A percentile compares a stretch with the other conserved stretches of the same genome.
Evolutionary conservation across 495 filamentous ascomycete genomes (phyloP).

Genomic region (Talaromyces wortmannii): DNA sequence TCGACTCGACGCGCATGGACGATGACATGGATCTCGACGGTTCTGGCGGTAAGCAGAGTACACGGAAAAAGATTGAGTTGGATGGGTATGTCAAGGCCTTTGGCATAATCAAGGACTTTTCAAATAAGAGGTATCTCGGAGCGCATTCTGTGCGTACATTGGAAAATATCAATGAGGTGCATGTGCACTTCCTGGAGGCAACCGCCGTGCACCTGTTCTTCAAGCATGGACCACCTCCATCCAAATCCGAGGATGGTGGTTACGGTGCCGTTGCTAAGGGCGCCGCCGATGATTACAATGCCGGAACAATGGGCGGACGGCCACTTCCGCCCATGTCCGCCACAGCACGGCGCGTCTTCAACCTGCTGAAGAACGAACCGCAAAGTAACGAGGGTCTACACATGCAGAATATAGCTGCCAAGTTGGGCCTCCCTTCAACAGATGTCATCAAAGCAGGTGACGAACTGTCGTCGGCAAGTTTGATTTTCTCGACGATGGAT

Average conservation of each 20-base stretch:
- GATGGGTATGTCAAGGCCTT: slow-evolving; percentile 77
- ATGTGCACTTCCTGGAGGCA: slow-evolving; percentile 83
- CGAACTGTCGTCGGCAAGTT: slow-evolving; percentile 62
- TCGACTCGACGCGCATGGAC: slow-evolving; percentile 47
- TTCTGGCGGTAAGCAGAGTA: slow-evolving; percentile 10
- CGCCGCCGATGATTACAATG: slow-evolving; percentile 24
- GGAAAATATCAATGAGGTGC: slow-evolving; percentile 82
- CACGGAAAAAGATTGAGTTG: slow-evolving; percentile 46
- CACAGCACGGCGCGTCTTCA: slow-evolving; percentile 60
- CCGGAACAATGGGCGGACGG: slow-evolving; percentile 8
- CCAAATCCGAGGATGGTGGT: slow-evolving; percentile 25
- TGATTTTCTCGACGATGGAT: slow-evolving; percentile 88
- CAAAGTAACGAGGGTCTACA: slow-evolving; percentile 78
- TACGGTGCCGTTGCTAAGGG: slow-evolving; percentile 14
- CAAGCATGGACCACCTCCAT: slow-evolving; percentile 63
- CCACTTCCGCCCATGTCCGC: slow-evolving; percentile 43
- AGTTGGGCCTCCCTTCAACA: slow-evolving; percentile 50
- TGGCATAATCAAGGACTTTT: slow-evolving; percentile 71
- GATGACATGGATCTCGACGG: slow-evolving; percentile 42
- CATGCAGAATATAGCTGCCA: slow-evolving; percentile 62
- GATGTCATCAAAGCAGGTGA: slow-evolving; percentile 72
- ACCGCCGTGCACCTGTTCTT: slow-evolving; percentile 81
- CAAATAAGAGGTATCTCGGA: slow-evolving; percentile 70
- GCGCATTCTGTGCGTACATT: slow-evolving; percentile 76
- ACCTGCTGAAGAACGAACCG: slow-evolving; percentile 51